phyloP scores from a whole-genome alignment of 2,329 filamentous ascomycete species.

The Ramichloridium luteum region DNA sequence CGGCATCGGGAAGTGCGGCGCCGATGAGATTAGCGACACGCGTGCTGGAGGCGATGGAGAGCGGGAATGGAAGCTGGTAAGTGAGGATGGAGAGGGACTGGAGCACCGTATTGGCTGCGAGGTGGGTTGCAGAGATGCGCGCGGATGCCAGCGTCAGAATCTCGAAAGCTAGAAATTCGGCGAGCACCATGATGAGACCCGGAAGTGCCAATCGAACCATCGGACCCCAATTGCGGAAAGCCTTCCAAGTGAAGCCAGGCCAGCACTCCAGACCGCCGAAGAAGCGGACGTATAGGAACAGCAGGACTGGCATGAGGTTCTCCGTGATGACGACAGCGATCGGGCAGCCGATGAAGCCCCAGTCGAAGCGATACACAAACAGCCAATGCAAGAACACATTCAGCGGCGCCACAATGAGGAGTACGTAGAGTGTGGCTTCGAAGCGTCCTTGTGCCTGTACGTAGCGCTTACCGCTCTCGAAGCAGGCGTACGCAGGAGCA shows the following conservation, averaged over 20 bases:
- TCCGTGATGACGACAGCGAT: constrained; percentile 66
- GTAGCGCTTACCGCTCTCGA: constrained; percentile 73
- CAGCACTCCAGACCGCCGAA: constrained; percentile 64
- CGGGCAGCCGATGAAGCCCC: constrained; percentile 67
- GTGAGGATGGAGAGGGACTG: constrained; percentile 66
- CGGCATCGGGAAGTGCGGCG: constrained; percentile 67
- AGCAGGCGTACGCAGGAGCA: constrained; percentile 62
- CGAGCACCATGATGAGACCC: constrained; percentile 85
- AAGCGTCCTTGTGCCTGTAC: constrained; percentile 84
- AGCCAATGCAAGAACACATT: constrained; percentile 73
- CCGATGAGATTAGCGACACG: constrained; percentile 87
- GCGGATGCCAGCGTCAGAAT: constrained; percentile 73
- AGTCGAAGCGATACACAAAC: constrained; percentile 53
- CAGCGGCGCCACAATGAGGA: constrained; percentile 69
- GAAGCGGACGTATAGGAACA: constrained; percentile 63
- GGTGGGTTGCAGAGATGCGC: constrained; percentile 63
- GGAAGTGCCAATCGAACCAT: constrained; percentile 84
- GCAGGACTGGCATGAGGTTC: constrained; percentile 57
- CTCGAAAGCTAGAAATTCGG: constrained; percentile 79
- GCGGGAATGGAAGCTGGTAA: constrained; percentile 85
- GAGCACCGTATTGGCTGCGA: constrained; percentile 81
- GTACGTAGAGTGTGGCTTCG: constrained; percentile 67
- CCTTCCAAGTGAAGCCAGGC: constrained; percentile 62
- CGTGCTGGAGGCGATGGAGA: constrained; percentile 78
- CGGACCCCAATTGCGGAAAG: constrained; percentile 62